Percentiles rank a stretch among this genome's conserved stretches.
Evolutionary conservation across 2,329 filamentous ascomycete genomes (phyloP).

Genomic region (Epichloe glyceriae): DNA sequence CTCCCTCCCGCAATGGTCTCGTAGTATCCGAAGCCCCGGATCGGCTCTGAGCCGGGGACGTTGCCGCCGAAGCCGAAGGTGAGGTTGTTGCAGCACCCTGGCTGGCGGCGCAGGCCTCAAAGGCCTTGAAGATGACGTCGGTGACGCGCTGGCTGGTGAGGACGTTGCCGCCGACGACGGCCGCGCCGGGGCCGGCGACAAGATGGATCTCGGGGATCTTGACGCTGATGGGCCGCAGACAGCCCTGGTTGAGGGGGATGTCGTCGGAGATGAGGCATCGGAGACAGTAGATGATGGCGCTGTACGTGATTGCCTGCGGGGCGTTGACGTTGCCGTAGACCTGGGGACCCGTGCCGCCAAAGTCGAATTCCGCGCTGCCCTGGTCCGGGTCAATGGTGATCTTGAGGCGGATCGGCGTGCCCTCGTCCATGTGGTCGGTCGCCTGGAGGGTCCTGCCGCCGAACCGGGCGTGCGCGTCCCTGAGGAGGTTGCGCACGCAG

Average conservation of each 20-base stretch:
- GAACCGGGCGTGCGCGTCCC: slow-evolving; percentile 56
- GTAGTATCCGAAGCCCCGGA: slow-evolving; percentile 33
- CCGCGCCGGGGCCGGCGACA: slow-evolving; percentile 66
- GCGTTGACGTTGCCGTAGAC: slow-evolving; percentile 74
- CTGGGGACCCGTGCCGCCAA: slow-evolving; percentile 65
- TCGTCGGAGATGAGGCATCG: slow-evolving; percentile 68
- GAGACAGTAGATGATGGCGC: slow-evolving; percentile 78
- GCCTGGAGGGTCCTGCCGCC: slow-evolving; percentile 58
- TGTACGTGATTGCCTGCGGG: slow-evolving; percentile 69
- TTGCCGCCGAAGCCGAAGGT: slow-evolving; percentile 61
- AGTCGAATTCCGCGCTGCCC: slow-evolving; percentile 71
- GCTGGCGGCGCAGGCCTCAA: slow-evolving; percentile 64
- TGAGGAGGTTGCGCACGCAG: slow-evolving; percentile 60
- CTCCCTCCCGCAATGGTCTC: slow-evolving; percentile 55
- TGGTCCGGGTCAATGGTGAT: slow-evolving; percentile 62
- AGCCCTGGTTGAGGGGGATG: slow-evolving; percentile 75
- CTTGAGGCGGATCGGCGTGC: slow-evolving; percentile 60
- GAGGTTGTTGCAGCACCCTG: slow-evolving; percentile 73
- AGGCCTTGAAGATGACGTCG: slow-evolving; percentile 48
- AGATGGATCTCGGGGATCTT: slow-evolving; percentile 59
- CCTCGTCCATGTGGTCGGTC: slow-evolving; percentile 74
- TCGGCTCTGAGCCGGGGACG: slow-evolving; percentile 21
- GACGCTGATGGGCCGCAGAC: slow-evolving; percentile 61
- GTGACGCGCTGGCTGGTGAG: slow-evolving; percentile 31
- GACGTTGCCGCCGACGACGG: slow-evolving; percentile 74